These are phyloP conservation scores for Aphanomyces invadans DNA, from an alignment of 352 stramenopile genomes.

Conservation along the genomic window DNA sequence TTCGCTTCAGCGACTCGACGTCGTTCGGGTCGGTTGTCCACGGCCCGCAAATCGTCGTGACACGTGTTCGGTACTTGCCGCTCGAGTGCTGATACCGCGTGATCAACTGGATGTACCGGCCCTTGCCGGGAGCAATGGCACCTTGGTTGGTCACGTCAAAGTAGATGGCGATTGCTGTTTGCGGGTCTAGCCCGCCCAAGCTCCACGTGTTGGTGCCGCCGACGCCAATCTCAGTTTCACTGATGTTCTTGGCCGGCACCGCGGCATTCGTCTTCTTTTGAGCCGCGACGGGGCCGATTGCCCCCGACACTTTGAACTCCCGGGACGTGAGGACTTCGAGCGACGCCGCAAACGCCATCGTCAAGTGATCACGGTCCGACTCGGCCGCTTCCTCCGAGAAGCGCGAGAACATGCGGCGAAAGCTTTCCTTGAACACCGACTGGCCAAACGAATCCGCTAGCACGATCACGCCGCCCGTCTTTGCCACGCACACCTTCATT, in stretches of 20 bases:
- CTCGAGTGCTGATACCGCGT: slow-evolving; percentile 98
- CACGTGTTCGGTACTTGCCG: slow-evolving; percentile 91
- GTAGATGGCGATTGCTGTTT: slow-evolving; percentile 98
- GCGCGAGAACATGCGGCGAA: slow-evolving; percentile 96
- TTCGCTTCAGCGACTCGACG: slow-evolving; percentile 85
- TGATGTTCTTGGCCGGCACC: slow-evolving; percentile 82
- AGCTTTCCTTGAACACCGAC: slow-evolving; percentile 98
- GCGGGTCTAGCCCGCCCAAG: slow-evolving; percentile 95
- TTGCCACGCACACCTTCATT: slow-evolving; percentile 96
- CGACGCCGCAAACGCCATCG: slow-evolving; percentile 93
- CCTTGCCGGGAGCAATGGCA: slow-evolving; percentile 62
- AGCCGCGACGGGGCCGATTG: slow-evolving; percentile 94
- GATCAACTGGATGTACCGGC: slow-evolving; percentile 96
- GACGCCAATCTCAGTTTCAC: slow-evolving; percentile 94
- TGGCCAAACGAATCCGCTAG: slow-evolving; percentile 97
- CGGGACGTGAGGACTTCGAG: slow-evolving; percentile 95
- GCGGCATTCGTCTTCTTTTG: slow-evolving; percentile 91
- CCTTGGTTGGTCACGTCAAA: slow-evolving; percentile 95
- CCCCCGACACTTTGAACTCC: slow-evolving; percentile 98
- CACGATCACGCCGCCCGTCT: slow-evolving; percentile 98
- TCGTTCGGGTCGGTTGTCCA: slow-evolving; percentile 92
- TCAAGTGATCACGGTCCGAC: slow-evolving; percentile 91
- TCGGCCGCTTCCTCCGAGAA: slow-evolving; percentile 92
- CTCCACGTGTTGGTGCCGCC: slow-evolving; percentile 90
- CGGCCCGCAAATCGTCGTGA: slow-evolving; percentile 95